Conservation (phyloP, 768 basidiomycete genomes). For the Suillus tomentosus region DNA sequence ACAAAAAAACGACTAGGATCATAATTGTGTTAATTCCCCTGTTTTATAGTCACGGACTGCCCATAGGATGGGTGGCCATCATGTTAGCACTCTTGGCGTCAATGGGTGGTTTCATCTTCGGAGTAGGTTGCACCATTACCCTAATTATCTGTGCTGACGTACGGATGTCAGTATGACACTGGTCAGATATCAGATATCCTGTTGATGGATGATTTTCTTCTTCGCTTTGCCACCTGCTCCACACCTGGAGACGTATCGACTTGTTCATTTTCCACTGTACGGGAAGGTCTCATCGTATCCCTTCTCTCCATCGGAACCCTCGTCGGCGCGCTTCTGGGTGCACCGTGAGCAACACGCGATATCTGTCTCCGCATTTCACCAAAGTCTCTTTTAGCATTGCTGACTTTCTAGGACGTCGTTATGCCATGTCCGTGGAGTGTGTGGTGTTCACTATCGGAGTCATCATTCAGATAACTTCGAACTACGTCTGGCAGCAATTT, state of each 20-base stretch:
- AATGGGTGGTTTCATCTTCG: constrained; percentile 72
- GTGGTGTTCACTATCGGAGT: constrained; percentile 60
- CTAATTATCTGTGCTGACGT: constrained; percentile 10
- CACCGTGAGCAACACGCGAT: constrained; percentile 46
- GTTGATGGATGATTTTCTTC: constrained; percentile 68
- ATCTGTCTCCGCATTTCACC: constrained; percentile 2
- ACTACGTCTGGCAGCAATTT: constrained; percentile 63
- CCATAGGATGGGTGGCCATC: constrained; percentile 63
- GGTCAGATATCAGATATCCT: constrained; percentile 80
- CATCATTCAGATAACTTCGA: constrained; percentile 56
- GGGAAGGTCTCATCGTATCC: constrained; percentile 69
- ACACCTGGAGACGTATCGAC: constrained; percentile 39
- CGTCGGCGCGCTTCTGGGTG: constrained; percentile 61
- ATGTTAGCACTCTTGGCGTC: constrained; percentile 67
- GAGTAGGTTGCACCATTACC: constrained; percentile 26
- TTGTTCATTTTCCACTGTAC: constrained; percentile 56
- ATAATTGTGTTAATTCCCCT: neutral
- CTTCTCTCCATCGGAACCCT: constrained; percentile 73
- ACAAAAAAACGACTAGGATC: too few species aligned
- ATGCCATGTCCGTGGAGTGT: constrained; percentile 67
- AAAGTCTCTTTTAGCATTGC: constrained; percentile 44
- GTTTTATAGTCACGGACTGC: constrained; percentile 52
- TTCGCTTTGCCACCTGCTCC: constrained; percentile 59
- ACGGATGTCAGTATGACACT: constrained; percentile 54
- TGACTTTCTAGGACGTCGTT: constrained; percentile 64